Base-by-base conservation (phyloP, 2,329 filamentous ascomycete species). In the Cyclaneusma minus region DNA sequence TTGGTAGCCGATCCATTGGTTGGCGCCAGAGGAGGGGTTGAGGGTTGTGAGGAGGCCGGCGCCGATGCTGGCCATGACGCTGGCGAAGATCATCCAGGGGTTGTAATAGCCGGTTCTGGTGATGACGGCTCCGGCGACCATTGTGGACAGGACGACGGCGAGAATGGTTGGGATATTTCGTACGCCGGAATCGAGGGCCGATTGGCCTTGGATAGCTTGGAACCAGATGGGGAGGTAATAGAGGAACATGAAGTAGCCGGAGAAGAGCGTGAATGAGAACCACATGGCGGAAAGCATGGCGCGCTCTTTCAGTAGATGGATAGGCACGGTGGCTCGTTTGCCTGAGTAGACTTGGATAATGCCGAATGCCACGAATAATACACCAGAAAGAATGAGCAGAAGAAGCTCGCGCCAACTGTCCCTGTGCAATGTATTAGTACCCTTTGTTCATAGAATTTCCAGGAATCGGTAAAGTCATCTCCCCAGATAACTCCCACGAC, bases 1-100 rank as follows among this genome's bases (percentile, higher is more conserved):
- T 41, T 70, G 66, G 43, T 63, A 70, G 11, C 65, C 65, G 34
- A 71, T 64, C 67, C 67, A 73, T 19, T 55, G 47, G 8, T 46
- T 42, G 2, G 59, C 44, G 2, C 53, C 48, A 4, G 62, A 68
- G 35, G 54, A 34, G 3, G 62, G 48, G 16, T 47, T 43, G 7
- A 69, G 55, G 0, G 63, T 69, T 1, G 64, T 62, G 32, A 73
- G 54, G 28, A 73, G 54, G 10, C 65, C 68, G 59, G 58, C 35
- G 65, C 45, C 33, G 18, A 55, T 36, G 3, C 49, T 41, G 21
- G 36, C 30, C 6, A 52, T 15, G 10, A 43, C 33, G 10, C 35
- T 31, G 5, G 47, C 42, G 7, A 35, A 16, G 13, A 51, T 41
- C 39, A 53, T 40, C 35, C 47, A 46, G 3, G 51, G 51, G 1